Base-by-base conservation (phyloP, 192 early-diverging fungal species). In the Podila minutissima region DNA sequence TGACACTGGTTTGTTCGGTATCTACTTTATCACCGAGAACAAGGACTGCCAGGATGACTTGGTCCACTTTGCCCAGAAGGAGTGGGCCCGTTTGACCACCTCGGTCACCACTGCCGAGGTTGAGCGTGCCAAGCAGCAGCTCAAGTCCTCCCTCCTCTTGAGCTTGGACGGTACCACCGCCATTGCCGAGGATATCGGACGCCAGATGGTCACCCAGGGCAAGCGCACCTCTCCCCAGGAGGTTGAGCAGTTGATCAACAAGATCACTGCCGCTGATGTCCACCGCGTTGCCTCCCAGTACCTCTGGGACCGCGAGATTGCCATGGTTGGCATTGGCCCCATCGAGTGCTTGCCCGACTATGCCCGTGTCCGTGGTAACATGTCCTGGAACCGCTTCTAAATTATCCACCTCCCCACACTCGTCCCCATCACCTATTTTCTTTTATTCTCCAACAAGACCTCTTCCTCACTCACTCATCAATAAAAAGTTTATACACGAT, bases 1-100 rank as follows among this genome's bases (percentile, higher is more conserved):
- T 50, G 97, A 99, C 85, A 98, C 96, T 26, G 97, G 97, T 51
- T 89, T 99, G 59, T 99, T 95, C 88, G 97, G 97, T 67, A 96
- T 97, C 75, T 99, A 98, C 89, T 83, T 95, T 64, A 91, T 93
- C 50, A 92, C 94, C 26, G 94, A 98, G 85, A 93, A 94, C 86
- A 86, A 87, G 71, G 86, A 87, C 71, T 82, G 89, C 69, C 87
- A 98, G 66, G 96, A 97, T 84, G 95, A 97, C 71, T 86, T 97
- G 57, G 85, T 96, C 35, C 92, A 94, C 86, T 91, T 92, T 83
- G 93, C 96, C 41, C 91, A 95, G 74, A 93, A 94, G 81, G 97
- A 99, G 88, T 98, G 96, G 94, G 89, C 89, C 66, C 92, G 97
- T 64, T 91, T 99, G 64, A 92, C 92, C 72, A 92, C 90, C 51